Evolutionary conservation across 1,139 yeast genomes (phyloP).

Genomic region (Scheffersomyces titani): DNA sequence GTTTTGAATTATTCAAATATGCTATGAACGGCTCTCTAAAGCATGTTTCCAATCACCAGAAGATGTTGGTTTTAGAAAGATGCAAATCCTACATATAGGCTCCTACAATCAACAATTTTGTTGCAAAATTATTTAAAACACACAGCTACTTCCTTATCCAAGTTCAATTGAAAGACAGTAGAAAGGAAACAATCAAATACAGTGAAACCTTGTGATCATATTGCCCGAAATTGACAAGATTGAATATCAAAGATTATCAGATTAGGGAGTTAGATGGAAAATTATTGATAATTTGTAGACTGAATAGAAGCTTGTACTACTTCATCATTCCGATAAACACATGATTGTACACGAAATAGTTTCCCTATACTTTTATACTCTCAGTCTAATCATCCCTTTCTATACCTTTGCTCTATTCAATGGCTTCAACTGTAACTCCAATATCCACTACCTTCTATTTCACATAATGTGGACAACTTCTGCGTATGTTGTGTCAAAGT

Average conservation of each 20-base stretch:
- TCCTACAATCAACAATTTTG: not conserved
- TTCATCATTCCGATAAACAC: not conserved
- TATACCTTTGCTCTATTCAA: not conserved
- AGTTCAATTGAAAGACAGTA: too few species aligned
- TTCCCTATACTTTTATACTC: not conserved
- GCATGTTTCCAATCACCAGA: too few species aligned
- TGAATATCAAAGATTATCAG: not conserved
- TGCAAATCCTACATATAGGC: not conserved
- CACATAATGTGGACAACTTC: not conserved
- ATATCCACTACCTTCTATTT: not conserved
- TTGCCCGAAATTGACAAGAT: not conserved
- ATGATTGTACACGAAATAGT: not conserved
- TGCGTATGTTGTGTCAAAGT: not conserved
- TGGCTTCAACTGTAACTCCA: not conserved
- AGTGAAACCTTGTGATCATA: not conserved
- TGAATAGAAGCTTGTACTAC: not conserved
- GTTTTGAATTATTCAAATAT: too few species aligned
- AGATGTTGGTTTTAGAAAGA: not conserved
- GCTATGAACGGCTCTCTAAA: too few species aligned
- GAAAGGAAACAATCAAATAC: not conserved
- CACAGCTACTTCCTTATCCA: not conserved
- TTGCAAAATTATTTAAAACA: not conserved
- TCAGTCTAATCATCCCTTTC: not conserved
- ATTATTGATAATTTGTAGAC: too few species aligned
- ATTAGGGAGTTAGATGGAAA: not conserved